Base-by-base conservation (phyloP, 2,329 filamentous ascomycete genomes). In the Microcyclospora tardicrescens region DNA sequence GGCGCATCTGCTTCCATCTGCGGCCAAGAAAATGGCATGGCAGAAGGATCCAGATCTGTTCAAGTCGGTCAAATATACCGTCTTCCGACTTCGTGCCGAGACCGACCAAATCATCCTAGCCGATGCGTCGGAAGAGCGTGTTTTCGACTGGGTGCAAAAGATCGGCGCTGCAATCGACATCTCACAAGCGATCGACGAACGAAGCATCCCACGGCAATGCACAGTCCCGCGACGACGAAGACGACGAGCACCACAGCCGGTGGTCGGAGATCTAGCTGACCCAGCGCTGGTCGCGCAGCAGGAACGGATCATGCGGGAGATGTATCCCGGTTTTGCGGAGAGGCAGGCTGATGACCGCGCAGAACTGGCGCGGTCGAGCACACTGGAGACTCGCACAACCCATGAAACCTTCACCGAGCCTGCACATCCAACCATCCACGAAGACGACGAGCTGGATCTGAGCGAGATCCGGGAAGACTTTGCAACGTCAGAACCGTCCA, bases 161-260 rank as follows among this genome's bases (percentile, higher is more conserved):
- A 62, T 84, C 9, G 81, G 79, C 51, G 77, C 79, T n/a, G 80
- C 77, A 34, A 81, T 86, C 43, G 78, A 84, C 51, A 72, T 86
- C 14, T 75, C 80, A 10, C 66, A 73, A 1, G 74, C 79, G 1
- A 69, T 85, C 30, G 81, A 86, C 48, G 81, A 84, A 47, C 73
- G 82, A 34, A 63, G 55, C 39, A 43, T 57, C n/a, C 55, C 58
- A 4, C 56, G 61, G 35, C 66, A 66, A 43, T 61, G 65, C 36
- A 70, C 66, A 37, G 56, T 69, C 11, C 67, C 67, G 5, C 56
- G 66, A 24, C 53, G 66, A 24, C 57, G 59, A 51, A 53, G 39
- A 53, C 58, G 50, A 38, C 63, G 33, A 52, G 61, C 27, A 51
- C 34, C 35, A 51, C 42, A 44, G 24, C 55, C 34, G 45, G 58